Conservation (phyloP, 2,329 filamentous ascomycete genomes). For the Zelopaecilomyces penicillatus region DNA sequence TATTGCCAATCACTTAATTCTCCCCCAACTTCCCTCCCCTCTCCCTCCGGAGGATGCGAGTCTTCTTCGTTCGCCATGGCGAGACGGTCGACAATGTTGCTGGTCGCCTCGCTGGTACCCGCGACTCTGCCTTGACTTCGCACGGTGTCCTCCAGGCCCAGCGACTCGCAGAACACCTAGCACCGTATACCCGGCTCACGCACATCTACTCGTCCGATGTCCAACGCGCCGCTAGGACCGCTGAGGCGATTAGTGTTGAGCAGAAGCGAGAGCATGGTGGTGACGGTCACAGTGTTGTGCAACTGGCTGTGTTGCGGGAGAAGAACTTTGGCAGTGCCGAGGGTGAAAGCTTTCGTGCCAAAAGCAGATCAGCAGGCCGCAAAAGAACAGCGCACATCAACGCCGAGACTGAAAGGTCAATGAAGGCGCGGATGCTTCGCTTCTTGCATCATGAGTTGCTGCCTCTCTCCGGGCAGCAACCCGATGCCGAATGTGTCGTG, state of each 20-base stretch:
- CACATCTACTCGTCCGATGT: constrained; percentile 60
- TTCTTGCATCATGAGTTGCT: constrained; percentile 61
- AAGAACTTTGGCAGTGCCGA: constrained; percentile 68
- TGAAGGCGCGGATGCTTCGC: constrained; percentile 52
- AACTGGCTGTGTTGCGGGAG: constrained; percentile 49
- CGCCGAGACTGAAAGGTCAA: constrained; percentile 59
- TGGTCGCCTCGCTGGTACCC: constrained; percentile 67
- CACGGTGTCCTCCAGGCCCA: constrained; percentile 76
- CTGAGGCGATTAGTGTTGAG: constrained; percentile 53
- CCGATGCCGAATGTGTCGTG: constrained; percentile 42
- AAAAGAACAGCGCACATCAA: constrained; percentile 31
- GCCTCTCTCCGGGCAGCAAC: constrained; percentile 32
- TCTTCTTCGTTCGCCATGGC: constrained; percentile 78
- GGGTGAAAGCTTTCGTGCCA: constrained; percentile 44
- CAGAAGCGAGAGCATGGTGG: constrained; percentile 28
- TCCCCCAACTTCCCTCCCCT: background rate
- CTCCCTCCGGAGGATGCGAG: constrained; percentile 21
- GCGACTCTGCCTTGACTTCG: constrained; percentile 71
- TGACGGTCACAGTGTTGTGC: constrained; percentile 12
- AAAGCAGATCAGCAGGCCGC: constrained; percentile 19
- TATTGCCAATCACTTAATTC: background rate
- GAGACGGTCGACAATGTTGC: constrained; percentile 88
- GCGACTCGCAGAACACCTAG: constrained; percentile 58
- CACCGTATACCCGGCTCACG: constrained; percentile 32
- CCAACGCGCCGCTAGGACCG: constrained; percentile 64